These are phyloP conservation scores for Mycena olivaceomarginata DNA, from an alignment of 768 basidiomycete species.

Conservation along the genomic window DNA sequence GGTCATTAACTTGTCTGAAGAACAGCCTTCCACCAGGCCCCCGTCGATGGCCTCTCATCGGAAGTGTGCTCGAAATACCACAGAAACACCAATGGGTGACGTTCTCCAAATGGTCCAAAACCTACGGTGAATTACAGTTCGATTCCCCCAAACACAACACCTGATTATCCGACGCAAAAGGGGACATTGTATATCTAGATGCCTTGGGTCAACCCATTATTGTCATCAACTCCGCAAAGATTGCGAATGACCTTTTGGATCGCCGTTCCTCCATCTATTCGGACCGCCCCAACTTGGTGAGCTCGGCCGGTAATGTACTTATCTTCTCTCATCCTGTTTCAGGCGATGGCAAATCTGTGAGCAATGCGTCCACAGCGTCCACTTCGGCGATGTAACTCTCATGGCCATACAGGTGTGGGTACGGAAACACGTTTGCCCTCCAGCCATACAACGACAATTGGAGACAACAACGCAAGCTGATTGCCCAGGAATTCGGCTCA, in stretches of 20 bases:
- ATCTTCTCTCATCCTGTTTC: background rate
- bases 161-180: background rate
- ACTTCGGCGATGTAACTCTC: background rate
- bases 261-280: too few species aligned
- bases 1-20: background rate
- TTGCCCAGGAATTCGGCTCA: constrained; percentile 12
- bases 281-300: background rate
- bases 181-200: background rate
- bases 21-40: background rate
- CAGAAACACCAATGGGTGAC: background rate
- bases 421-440: constrained; percentile 60
- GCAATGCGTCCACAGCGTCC: background rate
- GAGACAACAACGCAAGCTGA: constrained; percentile 59
- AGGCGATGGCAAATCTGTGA: background rate
- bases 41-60: background rate
- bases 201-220: background rate
- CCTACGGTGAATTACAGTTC: background rate
- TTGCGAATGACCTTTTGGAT: background rate
- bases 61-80: background rate
- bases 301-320: background rate
- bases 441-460: constrained; percentile 63
- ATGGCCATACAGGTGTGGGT: background rate
- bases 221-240: background rate
- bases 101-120: background rate
- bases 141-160: background rate